Conservation (phyloP, 257 asterid species). For the Dorcoceras hygrometricum region DNA sequence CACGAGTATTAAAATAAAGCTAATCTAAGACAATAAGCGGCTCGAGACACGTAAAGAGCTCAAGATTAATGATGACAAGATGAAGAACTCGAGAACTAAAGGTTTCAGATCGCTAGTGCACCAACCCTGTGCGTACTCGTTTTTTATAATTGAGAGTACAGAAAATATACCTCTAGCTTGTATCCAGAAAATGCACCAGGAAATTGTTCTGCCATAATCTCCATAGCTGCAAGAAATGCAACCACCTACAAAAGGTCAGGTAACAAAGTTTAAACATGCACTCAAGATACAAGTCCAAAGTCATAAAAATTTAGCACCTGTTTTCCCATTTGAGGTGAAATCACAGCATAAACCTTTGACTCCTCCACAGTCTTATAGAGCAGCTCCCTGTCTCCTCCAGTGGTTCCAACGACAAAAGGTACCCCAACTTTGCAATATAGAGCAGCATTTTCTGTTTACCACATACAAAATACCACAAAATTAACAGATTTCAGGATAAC, state of each 20-base stretch:
- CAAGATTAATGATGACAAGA: neutral
- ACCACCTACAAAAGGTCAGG: slow-evolving; percentile 58
- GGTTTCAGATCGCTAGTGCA: neutral
- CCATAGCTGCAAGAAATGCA: slow-evolving; percentile 95
- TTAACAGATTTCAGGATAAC: neutral
- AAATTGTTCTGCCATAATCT: slow-evolving; percentile 84
- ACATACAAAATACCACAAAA: neutral
- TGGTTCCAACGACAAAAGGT: slow-evolving; percentile 96
- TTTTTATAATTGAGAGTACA: neutral
- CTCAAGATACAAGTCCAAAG: slow-evolving; percentile 9
- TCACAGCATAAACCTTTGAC: slow-evolving; percentile 77
- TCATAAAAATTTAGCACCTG: slow-evolving; percentile 53
- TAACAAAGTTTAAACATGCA: slow-evolving; percentile 12
- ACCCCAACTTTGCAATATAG: slow-evolving; percentile 87
- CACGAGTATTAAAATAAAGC: slow-evolving; percentile 1
- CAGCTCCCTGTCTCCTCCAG: slow-evolving; percentile 95
- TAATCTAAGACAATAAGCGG: no score
- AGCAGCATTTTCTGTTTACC: slow-evolving; percentile 68
- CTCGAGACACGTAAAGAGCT: neutral
- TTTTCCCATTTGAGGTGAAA: slow-evolving; percentile 99
- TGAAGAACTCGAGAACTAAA: neutral
- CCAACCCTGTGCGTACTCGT: neutral
- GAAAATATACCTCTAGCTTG: slow-evolving; percentile 56
- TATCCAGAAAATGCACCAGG: slow-evolving; percentile 99
- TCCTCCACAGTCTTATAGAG: slow-evolving; percentile 70